These are phyloP conservation scores for Aureobasidium zeae DNA, from an alignment of 2,329 filamentous ascomycete species.

Conservation along the genomic window DNA sequence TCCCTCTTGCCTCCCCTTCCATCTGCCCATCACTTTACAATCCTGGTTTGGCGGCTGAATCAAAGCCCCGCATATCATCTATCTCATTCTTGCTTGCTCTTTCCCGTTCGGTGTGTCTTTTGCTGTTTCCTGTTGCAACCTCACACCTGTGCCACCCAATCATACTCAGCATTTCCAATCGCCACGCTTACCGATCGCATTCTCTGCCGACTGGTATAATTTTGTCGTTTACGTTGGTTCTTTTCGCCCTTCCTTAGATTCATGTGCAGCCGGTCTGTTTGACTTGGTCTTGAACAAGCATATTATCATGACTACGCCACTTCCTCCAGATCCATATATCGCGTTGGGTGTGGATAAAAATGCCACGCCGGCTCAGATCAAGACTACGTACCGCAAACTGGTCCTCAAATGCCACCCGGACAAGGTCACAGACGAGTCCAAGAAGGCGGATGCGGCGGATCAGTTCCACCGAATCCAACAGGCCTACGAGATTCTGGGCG, in stretches of 20 bases:
- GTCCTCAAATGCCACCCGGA: constrained; percentile 71
- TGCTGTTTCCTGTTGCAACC: constrained; percentile 6
- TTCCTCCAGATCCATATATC: constrained; percentile 69
- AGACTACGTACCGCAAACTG: constrained; percentile 81
- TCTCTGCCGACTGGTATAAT: neutral
- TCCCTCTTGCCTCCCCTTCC: neutral
- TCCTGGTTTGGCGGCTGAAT: neutral
- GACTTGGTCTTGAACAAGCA: neutral
- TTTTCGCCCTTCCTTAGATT: neutral
- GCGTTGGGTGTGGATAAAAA: constrained; percentile 62
- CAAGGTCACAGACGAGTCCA: constrained; percentile 48
- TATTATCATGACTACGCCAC: constrained; percentile 34
- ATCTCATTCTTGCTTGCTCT: neutral
- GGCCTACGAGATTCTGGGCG: constrained; percentile 81
- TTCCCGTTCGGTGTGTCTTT: neutral
- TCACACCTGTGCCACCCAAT: constrained; percentile 5
- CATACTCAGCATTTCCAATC: constrained; percentile 3
- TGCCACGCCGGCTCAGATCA: constrained; percentile 71
- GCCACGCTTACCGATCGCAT: constrained; percentile 3
- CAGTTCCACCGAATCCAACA: constrained; percentile 90
- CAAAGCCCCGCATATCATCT: neutral
- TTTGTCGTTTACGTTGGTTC: neutral
- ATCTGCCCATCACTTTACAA: neutral
- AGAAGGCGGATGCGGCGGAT: constrained; percentile 69
- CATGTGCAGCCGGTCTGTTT: neutral